These are phyloP conservation scores for Sporothrix brunneoviolacea DNA, from an alignment of 2,329 filamentous ascomycete species.

Conservation along the genomic window DNA sequence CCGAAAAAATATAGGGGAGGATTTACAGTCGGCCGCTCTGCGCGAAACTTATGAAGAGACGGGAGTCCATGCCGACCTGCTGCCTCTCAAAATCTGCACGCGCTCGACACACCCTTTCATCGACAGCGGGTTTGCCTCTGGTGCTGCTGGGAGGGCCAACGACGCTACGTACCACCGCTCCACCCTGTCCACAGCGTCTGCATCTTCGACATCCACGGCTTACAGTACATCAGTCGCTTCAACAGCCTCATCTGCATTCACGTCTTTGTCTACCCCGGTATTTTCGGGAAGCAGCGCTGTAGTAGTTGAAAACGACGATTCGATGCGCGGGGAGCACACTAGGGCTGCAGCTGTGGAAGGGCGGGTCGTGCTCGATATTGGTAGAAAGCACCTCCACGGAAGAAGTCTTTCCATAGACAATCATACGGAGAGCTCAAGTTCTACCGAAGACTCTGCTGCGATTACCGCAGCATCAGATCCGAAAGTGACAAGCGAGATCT, in stretches of 20 bases:
- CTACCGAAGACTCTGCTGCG: not conserved
- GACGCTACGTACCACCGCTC: conserved; percentile 37
- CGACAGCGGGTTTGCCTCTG: conserved; percentile 6
- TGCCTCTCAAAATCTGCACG: conserved; percentile 36
- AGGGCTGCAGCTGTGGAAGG: not conserved
- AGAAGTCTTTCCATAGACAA: no score
- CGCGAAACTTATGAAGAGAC: conserved; percentile 44
- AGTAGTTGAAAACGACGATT: not conserved
- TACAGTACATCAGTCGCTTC: conserved; percentile 2
- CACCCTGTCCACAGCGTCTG: conserved; percentile 84
- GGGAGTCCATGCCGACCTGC: conserved; percentile 32
- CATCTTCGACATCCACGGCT: conserved; percentile 53
- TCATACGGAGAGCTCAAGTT: no score
- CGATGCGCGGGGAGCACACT: no score
- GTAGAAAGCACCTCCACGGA: not conserved
- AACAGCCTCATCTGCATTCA: not conserved
- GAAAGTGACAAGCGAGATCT: conserved; percentile 24
- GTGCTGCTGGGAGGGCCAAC: conserved; percentile 3
- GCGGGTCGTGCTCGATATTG: not conserved
- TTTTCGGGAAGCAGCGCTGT: not conserved
- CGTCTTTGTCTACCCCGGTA: not conserved
- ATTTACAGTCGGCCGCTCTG: conserved; percentile 34
- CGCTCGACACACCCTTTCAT: conserved; percentile 31
- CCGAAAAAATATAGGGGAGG: conserved; percentile 41
- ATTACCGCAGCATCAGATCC: no score